Evolutionary conservation across 2,329 filamentous ascomycete genomes (phyloP).

Genomic region (Fusarium papillatum): DNA sequence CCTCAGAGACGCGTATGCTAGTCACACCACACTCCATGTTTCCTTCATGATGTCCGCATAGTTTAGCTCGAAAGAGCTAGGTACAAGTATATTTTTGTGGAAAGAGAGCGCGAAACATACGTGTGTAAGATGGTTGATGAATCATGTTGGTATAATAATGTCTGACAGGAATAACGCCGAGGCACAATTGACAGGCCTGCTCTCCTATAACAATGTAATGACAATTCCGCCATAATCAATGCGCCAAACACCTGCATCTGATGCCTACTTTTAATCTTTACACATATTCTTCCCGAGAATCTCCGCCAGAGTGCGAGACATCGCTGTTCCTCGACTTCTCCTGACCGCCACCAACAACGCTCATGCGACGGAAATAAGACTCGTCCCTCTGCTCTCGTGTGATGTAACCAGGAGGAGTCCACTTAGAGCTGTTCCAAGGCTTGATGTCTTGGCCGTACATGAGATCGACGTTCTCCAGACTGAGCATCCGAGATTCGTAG

Average conservation of each 20-base stretch:
- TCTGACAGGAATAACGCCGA: neutral
- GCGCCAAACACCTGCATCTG: conserved; percentile 29
- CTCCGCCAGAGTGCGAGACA: conserved; percentile 34
- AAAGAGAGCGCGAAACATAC: neutral
- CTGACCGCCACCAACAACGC: neutral
- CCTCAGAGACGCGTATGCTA: neutral
- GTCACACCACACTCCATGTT: neutral
- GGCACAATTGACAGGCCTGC: neutral
- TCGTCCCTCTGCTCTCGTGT: conserved; percentile 54
- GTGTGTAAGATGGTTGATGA: neutral
- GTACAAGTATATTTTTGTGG: neutral
- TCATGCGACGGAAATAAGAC: conserved; percentile 39
- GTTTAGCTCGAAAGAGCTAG: neutral
- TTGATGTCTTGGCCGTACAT: conserved; percentile 76
- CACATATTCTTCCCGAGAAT: conserved; percentile 33
- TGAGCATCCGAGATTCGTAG: conserved; percentile 74
- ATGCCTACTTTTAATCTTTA: conserved; percentile 15
- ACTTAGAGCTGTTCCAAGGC: conserved; percentile 71
- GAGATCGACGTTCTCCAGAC: conserved; percentile 79
- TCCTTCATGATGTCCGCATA: neutral
- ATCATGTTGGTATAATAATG: neutral
- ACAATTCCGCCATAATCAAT: conserved; percentile 15
- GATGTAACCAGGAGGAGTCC: conserved; percentile 61
- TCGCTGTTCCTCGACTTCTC: conserved; percentile 42
- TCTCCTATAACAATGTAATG: conserved; percentile 22